Base-by-base conservation (phyloP, 345 rosid genomes). In the Pseudoturritis turrita region DNA sequence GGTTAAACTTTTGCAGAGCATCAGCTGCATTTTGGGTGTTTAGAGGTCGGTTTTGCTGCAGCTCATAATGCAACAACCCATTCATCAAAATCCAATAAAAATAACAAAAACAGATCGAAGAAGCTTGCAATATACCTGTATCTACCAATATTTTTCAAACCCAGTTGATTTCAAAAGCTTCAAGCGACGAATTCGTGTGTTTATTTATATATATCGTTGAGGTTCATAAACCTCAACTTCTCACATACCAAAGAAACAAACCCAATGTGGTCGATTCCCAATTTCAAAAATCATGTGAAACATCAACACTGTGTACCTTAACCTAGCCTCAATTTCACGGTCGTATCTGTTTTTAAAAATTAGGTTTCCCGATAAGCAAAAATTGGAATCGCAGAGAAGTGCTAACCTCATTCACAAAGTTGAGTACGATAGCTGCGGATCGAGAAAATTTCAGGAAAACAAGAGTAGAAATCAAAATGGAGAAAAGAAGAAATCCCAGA, bases 1-100 rank as follows among this genome's bases (percentile, higher is more conserved):
- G 98, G 81, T 82, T 92, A 76, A 81, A 90, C 85, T 92, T 95
- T 73, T 90, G 99, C 79, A 95, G 70, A 4, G 86, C 76, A 78
- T 95, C 99, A 2, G 98, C 99, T 50, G 83, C 91, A 62, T 81
- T 95, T 76, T 95, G 98, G 6, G 96, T 76, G 83, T 95, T 92
- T 6, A 92, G 11, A 10, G 98, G 99, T 78, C 86, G 81, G 74
- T 91, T 95, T 95, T 89, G 97, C 97, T 91, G 81, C 70, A 71
- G 0, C 2, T 1, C 44, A 43, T 40, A 37, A 37, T 3, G 36
- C 8, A 51, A 50, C 55, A 69, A 36, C 3, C 12, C 36, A 63
- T 57, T 47, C 58, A 53, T 52, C 44, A 63, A 49, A 39, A 41
- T 54, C 58, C 3, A 7, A n/a, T n/a, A 0, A 46, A 10, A 22